Base-by-base conservation (phyloP, 176 grass and related monocot species). In the Alopecurus myosuroides region DNA sequence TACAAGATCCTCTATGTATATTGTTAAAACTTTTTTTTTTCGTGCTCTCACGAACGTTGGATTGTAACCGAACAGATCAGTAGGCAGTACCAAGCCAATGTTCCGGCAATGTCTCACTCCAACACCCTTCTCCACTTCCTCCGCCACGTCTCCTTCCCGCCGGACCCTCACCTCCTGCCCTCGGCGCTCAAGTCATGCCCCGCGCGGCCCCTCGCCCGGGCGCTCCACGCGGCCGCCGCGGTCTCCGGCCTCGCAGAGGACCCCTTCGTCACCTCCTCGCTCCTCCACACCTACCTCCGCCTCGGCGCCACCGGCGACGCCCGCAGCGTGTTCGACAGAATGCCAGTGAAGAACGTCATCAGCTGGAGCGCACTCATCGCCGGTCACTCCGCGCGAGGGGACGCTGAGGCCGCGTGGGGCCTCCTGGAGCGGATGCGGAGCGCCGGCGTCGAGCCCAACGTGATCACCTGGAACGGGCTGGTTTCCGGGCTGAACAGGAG, bases 381-480 rank as follows among this genome's bases (percentile, higher is more conserved):
- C 1, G 85, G 39, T 4, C 71, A 88, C 62, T 83, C 93, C 19
- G 50, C 61, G 9, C 69, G 25, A 6, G 93, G 93, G 11, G 74
- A 85, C 9, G 78, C 77, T 7, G 31, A 52, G 14, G 85, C 67
- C 61, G 85, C 90, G 14, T 74, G 77, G 69, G 29, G 51, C 5
- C 53, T 88, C 17, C 74, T 94, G 20, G 52, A 44, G 15, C 78
- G n/a, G 75, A 94, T 94, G 93, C 82, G 20, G 30, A 46, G 34
- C 13, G 49, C 61, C 2, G 88, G 85, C 7, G 30, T 81, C 1
- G 75, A 88, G 85, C 93, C 90, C 0, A 94, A 94, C 33, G 62
- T 78, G 36, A 86, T 94, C 82, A 94, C 93, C 30, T 94, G 87
- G 90, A 94, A 94, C 11, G 93, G 93, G 3, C 13, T 94, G 23